Base-by-base conservation (phyloP, 495 filamentous ascomycete species). In the Staphylotrichum longicolle region DNA sequence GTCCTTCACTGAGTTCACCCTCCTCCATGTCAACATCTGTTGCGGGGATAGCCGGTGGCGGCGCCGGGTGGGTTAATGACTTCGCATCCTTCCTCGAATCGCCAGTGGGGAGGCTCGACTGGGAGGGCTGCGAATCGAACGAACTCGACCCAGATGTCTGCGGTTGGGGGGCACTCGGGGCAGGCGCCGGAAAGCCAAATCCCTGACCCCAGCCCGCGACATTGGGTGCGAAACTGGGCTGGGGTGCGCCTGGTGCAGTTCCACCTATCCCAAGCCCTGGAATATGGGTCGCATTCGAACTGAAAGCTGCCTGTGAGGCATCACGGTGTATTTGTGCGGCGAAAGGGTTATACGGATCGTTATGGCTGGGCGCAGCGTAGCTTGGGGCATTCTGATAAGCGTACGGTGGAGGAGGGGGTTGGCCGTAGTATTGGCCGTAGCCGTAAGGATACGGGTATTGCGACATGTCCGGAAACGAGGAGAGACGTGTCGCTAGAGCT, bases 1-100 rank as follows among this genome's bases (percentile, higher is more conserved):
- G 86, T 1, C 78, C 80, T 61, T 91, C 89, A 64, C 86, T 89
- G 15, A 92, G 67, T 67, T 93, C 89, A 2, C 88, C 88, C 66
- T 93, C 89, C 62, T 94, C 89, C 39, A 82, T 78, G 32, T 72
- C 64, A 46, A 54, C 54, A n/a, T 66, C 51, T 35, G 63, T 42
- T 50, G 62, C 44, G 37, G 66, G 59, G 0, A 53, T 45, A 20
- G 67, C 57, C 40, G 49, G 50, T 32, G 27, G 37, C 20, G 64
- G 62, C 9, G 42, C 62, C 5, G 59, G 37, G 7, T 68, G 72
- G 20, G 44, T 53, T 7, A n/a, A n/a, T 20, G 51, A 27, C 11
- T 52, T 9, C 39, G 51, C 50, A 51, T 10, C 11, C 33, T 41
- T 46, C 2, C 5, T 32, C 27, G 41, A 42, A 3, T 10, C 20